Conservation (phyloP, 148 eudicot genomes). For the Silene conica region DNA sequence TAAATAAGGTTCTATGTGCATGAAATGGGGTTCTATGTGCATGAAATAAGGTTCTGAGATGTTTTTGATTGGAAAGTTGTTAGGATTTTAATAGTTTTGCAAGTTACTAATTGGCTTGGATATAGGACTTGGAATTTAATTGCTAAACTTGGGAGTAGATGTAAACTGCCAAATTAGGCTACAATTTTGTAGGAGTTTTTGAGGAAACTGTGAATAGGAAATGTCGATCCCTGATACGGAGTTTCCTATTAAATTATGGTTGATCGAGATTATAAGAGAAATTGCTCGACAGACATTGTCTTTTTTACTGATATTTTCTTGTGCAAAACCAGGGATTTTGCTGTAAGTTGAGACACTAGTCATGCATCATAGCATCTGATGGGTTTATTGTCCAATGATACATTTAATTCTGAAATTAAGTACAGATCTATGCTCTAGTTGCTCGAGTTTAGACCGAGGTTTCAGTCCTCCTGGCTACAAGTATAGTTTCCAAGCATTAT, state of each 20-base stretch:
- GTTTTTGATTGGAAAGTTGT: slow-evolving; percentile 8
- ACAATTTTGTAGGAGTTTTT: background rate
- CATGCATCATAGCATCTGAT: background rate
- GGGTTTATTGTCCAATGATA: too few species aligned
- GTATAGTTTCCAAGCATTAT: too few species aligned
- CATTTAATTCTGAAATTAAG: too few species aligned
- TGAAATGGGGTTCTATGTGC: too few species aligned
- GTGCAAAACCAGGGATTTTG: background rate
- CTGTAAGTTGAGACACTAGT: background rate
- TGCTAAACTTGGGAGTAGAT: background rate
- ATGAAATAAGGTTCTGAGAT: too few species aligned
- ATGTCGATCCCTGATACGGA: background rate
- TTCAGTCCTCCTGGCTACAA: background rate
- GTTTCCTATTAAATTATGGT: background rate
- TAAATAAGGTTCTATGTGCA: too few species aligned
- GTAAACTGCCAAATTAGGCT: background rate
- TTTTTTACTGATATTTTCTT: background rate
- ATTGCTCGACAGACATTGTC: background rate
- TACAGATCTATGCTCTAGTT: background rate
- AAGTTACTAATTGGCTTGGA: background rate
- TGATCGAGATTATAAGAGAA: background rate
- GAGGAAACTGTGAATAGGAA: background rate
- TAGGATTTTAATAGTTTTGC: background rate
- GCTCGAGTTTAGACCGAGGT: background rate
- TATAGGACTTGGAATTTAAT: too few species aligned